Base-by-base conservation (phyloP, 805 yeast species). In the Priceomyces fermenticarens region DNA sequence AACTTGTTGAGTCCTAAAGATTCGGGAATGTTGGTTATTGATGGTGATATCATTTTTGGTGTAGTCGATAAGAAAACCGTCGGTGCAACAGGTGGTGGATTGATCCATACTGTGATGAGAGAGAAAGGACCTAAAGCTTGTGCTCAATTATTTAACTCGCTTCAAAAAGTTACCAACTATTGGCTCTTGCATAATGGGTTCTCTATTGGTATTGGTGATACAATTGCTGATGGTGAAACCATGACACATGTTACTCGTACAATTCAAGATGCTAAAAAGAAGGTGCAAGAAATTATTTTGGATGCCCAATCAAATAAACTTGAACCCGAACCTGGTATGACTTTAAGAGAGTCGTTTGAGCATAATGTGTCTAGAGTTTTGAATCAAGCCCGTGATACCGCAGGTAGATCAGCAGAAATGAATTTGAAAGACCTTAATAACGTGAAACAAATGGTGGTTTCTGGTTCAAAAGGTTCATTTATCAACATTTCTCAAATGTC, bases 251-350 rank as follows among this genome's bases (percentile, higher is more conserved):
- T 93, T 54, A 93, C 98, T 1, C 83, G 85, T 43, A 91, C 98
- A 3, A 93, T 93, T 63, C 83, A 88, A 38, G 88, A 83, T 46
- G 99, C 99, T 11, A 95, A 95, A 65, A 79, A 77, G 35, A 88
- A 91, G 70, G 99, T 93, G 30, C 97, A 91, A 60, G 93, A 86
- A 55, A 91, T 91, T 40, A 91, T 93, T 45, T 68, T 78, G 52
- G 96, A 88, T 58, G 99, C 98, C 2, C 98, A 93, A 62, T 83
- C 78, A 34, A 91, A 93, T 58, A 73, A 75, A 45, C 73, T 93
- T 52, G 88, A 88, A 32, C 96, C 97, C 25, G 97, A 93, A 62
- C 98, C 97, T 25, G 99, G 99, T 85, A 93, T 93, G 99, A 93
- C 99, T 2, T 75, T 93, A 52, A 85, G 99, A 70, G 99, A 93